These are phyloP conservation scores for Plasmopara halstedii DNA, from an alignment of 352 stramenopile genomes.

Conservation along the genomic window DNA sequence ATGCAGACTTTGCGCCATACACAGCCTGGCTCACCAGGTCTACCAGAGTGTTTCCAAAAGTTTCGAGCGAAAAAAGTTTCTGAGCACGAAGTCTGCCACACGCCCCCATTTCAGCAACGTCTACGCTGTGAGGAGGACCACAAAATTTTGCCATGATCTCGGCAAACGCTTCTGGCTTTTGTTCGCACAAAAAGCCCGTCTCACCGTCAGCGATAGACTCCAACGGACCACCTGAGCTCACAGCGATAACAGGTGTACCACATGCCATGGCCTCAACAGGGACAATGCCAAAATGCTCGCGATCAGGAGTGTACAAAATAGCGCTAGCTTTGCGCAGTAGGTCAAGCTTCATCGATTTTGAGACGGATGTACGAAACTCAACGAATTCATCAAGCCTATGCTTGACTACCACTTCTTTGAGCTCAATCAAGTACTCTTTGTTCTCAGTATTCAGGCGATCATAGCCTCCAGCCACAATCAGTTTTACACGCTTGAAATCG, in stretches of 20 bases:
- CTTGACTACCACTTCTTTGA: constrained; percentile 69
- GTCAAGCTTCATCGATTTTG: constrained; percentile 77
- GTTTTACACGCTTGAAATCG: constrained; percentile 46
- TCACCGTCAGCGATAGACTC: constrained; percentile 91
- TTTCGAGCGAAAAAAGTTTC: constrained; percentile 64
- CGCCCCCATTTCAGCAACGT: constrained; percentile 37
- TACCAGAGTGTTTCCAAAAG: constrained; percentile 59
- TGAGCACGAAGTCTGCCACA: constrained; percentile 44
- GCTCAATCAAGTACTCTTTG: constrained; percentile 89
- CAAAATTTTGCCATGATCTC: constrained; percentile 56
- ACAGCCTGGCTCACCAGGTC: constrained; percentile 34
- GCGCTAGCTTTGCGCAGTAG: constrained; percentile 81
- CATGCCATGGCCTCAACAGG: constrained; percentile 97
- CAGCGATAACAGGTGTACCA: constrained; percentile 90
- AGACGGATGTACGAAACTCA: constrained; percentile 86
- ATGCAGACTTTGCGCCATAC: constrained; percentile 23
- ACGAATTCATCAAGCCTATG: constrained; percentile 55
- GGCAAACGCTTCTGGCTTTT: constrained; percentile 48
- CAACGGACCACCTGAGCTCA: constrained; percentile 92
- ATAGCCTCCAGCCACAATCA: constrained; percentile 95
- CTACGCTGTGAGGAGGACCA: constrained; percentile 16
- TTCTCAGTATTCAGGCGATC: constrained; percentile 95
- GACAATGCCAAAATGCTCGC: constrained; percentile 99
- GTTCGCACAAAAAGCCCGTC: constrained; percentile 78
- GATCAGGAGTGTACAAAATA: constrained; percentile 94